These are phyloP conservation scores for Suhomyces sp. DNA, from an alignment of 805 yeast species.

Conservation along the genomic window DNA sequence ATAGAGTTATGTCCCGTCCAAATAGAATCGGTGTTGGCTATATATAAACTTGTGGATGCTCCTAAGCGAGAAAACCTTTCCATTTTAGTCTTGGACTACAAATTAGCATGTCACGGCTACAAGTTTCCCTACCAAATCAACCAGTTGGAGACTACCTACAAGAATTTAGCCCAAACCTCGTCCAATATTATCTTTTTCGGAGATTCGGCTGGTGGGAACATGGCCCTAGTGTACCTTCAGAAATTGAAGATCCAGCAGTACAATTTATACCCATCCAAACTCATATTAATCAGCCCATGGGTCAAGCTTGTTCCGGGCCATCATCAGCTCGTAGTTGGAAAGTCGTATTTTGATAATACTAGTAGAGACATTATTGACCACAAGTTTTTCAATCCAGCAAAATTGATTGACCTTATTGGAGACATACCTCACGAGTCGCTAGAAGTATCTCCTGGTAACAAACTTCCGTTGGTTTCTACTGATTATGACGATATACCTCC, in stretches of 20 bases:
- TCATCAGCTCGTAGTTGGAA: constrained; percentile 24
- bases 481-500: constrained; percentile 36
- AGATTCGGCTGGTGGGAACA: constrained; percentile 44
- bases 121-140: constrained; percentile 31
- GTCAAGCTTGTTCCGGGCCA: constrained; percentile 25
- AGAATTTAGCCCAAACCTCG: constrained; percentile 15
- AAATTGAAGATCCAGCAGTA: constrained; percentile 15
- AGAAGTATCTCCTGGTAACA: constrained; percentile 25
- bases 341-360: constrained; percentile 32
- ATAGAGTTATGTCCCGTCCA: constrained; percentile 30
- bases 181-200: constrained; percentile 35
- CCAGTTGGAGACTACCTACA: constrained; percentile 29
- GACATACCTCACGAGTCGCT: constrained; percentile 7
- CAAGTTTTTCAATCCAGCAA: not conserved
- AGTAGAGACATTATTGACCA: constrained; percentile 10
- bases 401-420: constrained; percentile 10
- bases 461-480: constrained; percentile 15
- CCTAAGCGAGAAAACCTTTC: constrained; percentile 15
- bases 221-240: constrained; percentile 29
- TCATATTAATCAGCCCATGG: constrained; percentile 39
- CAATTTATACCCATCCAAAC: constrained; percentile 23
- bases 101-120: constrained; percentile 26
- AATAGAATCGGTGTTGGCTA: constrained; percentile 25
- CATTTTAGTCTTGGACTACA: constrained; percentile 24
- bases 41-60: constrained; percentile 27